These are phyloP conservation scores for Barnettozyma californica DNA, from an alignment of 805 yeast species.

Conservation along the genomic window DNA sequence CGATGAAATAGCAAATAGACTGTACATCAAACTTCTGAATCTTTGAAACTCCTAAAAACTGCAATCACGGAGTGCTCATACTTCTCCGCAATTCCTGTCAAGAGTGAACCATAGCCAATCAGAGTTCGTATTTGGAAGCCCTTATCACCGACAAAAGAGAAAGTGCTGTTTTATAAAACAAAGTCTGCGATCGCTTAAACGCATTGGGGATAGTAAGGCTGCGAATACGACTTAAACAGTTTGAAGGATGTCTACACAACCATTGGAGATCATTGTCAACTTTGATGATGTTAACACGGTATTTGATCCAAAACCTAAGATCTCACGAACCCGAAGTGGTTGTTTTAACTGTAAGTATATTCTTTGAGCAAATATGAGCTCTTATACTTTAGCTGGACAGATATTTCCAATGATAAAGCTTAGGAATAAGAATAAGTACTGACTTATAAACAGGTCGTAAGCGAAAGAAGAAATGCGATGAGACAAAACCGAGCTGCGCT, in stretches of 20 bases:
- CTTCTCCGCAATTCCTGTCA: neutral
- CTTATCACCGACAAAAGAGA: neutral
- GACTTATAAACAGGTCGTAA: slow-evolving; percentile 35
- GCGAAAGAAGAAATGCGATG: slow-evolving; percentile 63
- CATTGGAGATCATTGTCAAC: slow-evolving; percentile 6
- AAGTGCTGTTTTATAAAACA: neutral
- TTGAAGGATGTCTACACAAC: neutral
- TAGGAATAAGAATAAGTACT: neutral
- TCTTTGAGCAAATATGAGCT: neutral
- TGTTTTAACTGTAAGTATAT: slow-evolving; percentile 20
- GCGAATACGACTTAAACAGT: neutral
- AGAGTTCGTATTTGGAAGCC: neutral
- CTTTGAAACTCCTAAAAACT: neutral
- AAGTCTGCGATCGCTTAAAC: neutral
- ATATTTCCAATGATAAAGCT: neutral
- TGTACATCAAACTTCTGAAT: neutral
- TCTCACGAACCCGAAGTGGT: slow-evolving; percentile 15
- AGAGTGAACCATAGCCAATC: neutral
- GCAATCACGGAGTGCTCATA: neutral
- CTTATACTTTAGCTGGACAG: neutral
- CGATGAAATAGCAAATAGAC: neutral
- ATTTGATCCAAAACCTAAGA: slow-evolving; percentile 3
- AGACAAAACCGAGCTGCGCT: slow-evolving; percentile 36
- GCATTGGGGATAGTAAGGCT: neutral
- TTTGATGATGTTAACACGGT: slow-evolving; percentile 1